Base-by-base conservation (phyloP, 2,329 filamentous ascomycete species). In the Talaromyces sp. region DNA sequence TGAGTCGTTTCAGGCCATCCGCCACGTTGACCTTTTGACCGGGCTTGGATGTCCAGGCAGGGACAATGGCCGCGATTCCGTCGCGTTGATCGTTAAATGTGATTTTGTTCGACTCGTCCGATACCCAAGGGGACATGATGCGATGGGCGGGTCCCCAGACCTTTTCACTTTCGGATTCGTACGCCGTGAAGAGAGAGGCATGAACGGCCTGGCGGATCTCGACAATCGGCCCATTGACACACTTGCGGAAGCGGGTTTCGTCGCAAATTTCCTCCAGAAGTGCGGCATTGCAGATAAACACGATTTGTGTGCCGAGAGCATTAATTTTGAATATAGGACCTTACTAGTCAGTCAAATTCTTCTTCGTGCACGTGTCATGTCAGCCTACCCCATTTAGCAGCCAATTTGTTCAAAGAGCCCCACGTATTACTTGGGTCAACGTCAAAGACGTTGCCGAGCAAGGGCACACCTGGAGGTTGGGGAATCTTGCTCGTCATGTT, bases 121-220 rank as follows among this genome's bases (percentile, higher is more conserved):
- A 78, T 64, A 84, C 80, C 1, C 78, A 76, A 0, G 83, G 81
- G 19, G 79, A 74, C 70, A 84, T 75, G 57, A 81, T 78, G 2
- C 81, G 77, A 68, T 84, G 83, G 11, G 90, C 89, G 67, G 89
- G 83, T 33, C 84, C 87, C 89, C 89, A 92, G 70, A 86, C 86
- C 43, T 73, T 69, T 63, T 83, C 81, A 1, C 72, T 69, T 60
- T 78, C 69, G 24, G 50, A 59, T 31, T 39, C 45, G 66, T 77
- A 71, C 6, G 79, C 87, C 0, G 88, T 91, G 73, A 92, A 91
- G 4, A 92, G 81, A 31, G 88, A 89, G 79, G 90, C 87, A 66
- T 86, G 81, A 1, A 88, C 82, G 22, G 84, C 85, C 66, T 86
- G 82, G 68, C 89, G 80, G 56, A 92, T 82, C 72, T 89, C 74